phyloP scores from a whole-genome alignment of 805 yeast species.

The Candida xyloterini region DNA sequence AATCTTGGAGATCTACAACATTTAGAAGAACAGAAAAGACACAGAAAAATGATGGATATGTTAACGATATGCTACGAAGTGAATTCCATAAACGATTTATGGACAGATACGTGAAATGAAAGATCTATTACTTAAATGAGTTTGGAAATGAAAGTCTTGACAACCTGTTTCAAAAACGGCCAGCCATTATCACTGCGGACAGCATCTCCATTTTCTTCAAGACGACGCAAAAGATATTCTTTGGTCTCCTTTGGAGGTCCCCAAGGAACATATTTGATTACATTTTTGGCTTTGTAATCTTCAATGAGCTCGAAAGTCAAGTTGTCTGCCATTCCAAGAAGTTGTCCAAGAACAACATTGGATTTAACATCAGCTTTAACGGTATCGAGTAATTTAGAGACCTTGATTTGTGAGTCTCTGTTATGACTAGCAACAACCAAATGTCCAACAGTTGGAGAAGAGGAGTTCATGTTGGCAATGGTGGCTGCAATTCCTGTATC shows the following conservation, averaged over 20 bases:
- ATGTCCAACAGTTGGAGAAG: slow-evolving; percentile 54
- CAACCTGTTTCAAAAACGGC: slow-evolving; percentile 60
- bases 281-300: slow-evolving; percentile 63
- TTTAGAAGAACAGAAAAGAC: slow-evolving; percentile 23
- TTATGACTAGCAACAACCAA: slow-evolving; percentile 92
- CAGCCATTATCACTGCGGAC: slow-evolving; percentile 82
- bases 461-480: slow-evolving; percentile 53
- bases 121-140: slow-evolving; percentile 11
- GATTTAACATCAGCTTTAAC: slow-evolving; percentile 36
- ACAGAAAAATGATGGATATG: slow-evolving; percentile 24
- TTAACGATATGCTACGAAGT: slow-evolving; percentile 35
- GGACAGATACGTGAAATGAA: slow-evolving; percentile 36
- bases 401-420: slow-evolving; percentile 68
- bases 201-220: slow-evolving; percentile 96
- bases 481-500: slow-evolving; percentile 64
- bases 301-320: slow-evolving; percentile 71
- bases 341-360: slow-evolving; percentile 83
- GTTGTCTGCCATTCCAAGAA: slow-evolving; percentile 94
- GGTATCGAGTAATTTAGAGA: slow-evolving; percentile 51
- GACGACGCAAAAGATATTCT: slow-evolving; percentile 81
- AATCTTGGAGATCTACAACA: slow-evolving; percentile 38
- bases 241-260: slow-evolving; percentile 94
- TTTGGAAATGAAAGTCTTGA: slow-evolving; percentile 35
- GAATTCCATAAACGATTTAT: slow-evolving; percentile 42
- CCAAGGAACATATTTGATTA: slow-evolving; percentile 96